Evolutionary conservation across 352 stramenopile species (phyloP).

Genomic region (Paralagenidium karlingii): DNA sequence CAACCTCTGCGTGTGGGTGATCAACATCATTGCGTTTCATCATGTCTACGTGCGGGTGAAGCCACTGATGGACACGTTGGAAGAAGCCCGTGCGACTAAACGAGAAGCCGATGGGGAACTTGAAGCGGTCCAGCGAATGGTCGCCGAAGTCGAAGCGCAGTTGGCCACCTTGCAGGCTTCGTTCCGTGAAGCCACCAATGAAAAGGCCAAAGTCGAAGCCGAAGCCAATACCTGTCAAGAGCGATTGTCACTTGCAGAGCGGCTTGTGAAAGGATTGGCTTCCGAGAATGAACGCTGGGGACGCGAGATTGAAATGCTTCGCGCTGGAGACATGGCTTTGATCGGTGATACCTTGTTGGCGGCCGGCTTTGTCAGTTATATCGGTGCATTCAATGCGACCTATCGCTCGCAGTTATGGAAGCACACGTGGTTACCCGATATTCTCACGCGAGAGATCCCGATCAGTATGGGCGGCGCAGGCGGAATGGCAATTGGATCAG

Average conservation of each 20-base stretch:
- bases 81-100: conserved; percentile 67
- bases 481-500: too few species aligned
- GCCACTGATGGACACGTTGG: conserved; percentile 87
- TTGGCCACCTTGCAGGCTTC: conserved; percentile 63
- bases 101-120: conserved; percentile 71
- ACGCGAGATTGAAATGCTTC: conserved; percentile 75
- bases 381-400: conserved; percentile 81
- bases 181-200: conserved; percentile 79
- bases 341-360: conserved; percentile 83
- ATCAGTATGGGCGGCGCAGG: conserved; percentile 19
- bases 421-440: conserved; percentile 77
- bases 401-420: conserved; percentile 80
- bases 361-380: conserved; percentile 86
- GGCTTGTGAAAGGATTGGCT: conserved; percentile 78
- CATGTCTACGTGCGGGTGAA: conserved; percentile 91
- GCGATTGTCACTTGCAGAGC: conserved; percentile 73
- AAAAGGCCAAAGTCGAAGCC: conserved; percentile 84
- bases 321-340: conserved; percentile 49
- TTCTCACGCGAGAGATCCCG: conserved; percentile 79
- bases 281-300: conserved; percentile 86
- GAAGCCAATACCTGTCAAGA: conserved; percentile 81
- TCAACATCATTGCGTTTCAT: conserved; percentile 90
- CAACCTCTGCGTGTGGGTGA: conserved; percentile 88
- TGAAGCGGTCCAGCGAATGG: conserved; percentile 62
- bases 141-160: conserved; percentile 74